These are phyloP conservation scores for Cetraspora pellucida DNA, from an alignment of 192 early-diverging fungal genomes.

Conservation along the genomic window DNA sequence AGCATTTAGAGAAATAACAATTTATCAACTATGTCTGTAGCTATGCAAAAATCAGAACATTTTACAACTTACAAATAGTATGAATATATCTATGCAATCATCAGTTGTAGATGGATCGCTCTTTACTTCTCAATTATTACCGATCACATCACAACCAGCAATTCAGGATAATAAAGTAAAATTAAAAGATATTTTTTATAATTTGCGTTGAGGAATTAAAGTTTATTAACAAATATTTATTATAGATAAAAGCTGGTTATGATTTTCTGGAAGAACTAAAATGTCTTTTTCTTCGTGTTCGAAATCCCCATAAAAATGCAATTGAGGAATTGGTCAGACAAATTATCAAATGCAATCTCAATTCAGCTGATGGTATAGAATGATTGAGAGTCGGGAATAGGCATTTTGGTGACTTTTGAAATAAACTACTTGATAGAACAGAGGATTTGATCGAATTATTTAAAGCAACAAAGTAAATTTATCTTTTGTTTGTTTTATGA, in stretches of 20 bases:
- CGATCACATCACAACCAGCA: neutral
- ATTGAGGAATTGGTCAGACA: neutral
- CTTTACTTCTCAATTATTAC: neutral
- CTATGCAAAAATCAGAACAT: too few species aligned
- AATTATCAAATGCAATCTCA: neutral
- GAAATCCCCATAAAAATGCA: neutral
- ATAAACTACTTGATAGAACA: neutral
- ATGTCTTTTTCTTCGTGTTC: neutral
- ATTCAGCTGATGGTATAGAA: neutral
- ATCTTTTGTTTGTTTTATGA: neutral
- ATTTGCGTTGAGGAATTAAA: neutral
- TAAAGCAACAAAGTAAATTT: neutral
- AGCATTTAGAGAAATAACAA: too few species aligned
- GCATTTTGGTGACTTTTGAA: neutral
- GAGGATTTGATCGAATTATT: neutral
- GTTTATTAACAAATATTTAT: neutral
- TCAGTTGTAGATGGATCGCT: neutral
- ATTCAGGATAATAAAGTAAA: neutral
- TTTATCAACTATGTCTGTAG: too few species aligned
- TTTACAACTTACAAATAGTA: too few species aligned
- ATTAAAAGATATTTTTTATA: neutral
- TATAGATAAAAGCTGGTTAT: neutral
- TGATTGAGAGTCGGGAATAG: neutral
- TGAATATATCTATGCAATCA: too few species aligned
- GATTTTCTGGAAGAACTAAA: slow-evolving; percentile 4